A percentile compares a stretch with the other conserved stretches of the same genome.
Conservation (phyloP, 306 rosid genomes). For the Malus sylvestris region DNA sequence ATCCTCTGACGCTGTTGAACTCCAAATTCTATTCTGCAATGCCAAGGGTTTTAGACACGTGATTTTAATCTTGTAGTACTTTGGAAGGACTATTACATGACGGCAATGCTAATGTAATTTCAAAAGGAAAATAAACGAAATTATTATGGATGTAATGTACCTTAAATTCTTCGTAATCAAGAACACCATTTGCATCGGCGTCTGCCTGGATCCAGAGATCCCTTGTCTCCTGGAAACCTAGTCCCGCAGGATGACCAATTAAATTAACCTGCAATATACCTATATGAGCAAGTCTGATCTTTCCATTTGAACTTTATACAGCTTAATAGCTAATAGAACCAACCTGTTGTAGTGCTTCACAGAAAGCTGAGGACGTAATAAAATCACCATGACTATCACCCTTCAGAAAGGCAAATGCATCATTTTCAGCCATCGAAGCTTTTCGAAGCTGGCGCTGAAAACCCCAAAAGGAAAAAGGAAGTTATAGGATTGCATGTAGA, state of each 20-base stretch:
- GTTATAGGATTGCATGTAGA: not conserved
- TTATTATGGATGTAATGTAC: constrained; percentile 28
- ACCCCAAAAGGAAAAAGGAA: not conserved
- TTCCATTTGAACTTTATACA: not conserved
- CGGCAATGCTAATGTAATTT: not conserved
- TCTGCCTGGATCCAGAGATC: constrained; percentile 88
- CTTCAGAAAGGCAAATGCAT: constrained; percentile 75
- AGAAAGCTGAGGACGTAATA: constrained; percentile 56
- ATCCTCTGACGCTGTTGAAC: constrained; percentile 36
- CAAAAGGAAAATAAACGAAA: not conserved
- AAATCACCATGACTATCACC: constrained; percentile 51
- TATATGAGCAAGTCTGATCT: constrained; percentile 13
- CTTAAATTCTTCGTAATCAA: constrained; percentile 76
- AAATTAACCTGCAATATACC: constrained; percentile 52
- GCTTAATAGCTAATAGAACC: constrained; percentile 2
- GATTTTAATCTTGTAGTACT: not conserved
- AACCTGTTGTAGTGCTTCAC: constrained; percentile 75
- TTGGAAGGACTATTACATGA: not conserved
- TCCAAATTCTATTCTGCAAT: constrained; percentile 69
- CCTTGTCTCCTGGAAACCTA: constrained; percentile 65
- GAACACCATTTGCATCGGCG: constrained; percentile 57
- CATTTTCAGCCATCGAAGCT: constrained; percentile 68
- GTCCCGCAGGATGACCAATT: constrained; percentile 56
- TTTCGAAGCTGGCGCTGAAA: constrained; percentile 66
- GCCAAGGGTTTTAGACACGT: not conserved